Base-by-base conservation (phyloP, 371 early-diverging fungal species). In the Actinomucor elegans region DNA sequence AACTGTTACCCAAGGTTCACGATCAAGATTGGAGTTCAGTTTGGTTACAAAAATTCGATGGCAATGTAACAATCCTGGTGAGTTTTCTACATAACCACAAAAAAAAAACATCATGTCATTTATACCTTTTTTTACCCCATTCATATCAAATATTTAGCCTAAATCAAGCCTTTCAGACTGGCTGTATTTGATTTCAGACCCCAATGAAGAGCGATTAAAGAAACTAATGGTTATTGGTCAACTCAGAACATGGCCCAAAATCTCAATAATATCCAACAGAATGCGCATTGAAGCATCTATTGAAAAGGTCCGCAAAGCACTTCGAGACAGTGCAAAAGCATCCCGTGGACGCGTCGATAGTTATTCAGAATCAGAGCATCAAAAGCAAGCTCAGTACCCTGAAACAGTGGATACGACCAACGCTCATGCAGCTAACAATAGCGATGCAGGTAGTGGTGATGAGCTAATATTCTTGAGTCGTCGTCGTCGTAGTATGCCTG, bases 1-100 rank as follows among this genome's bases (percentile, higher is more conserved):
- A 88, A 46, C 67, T 95, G 15, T 63, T 94, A 37, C 95, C 94
- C 3, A 74, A 75, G 23, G 48, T 94, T 21, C 67, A 87, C 57
- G 77, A 83, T 53, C 88, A 87, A 59, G 92, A 94, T 67, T 86
- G 93, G 84, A 87, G 88, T 27, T 80, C 79, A 23, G 74, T 94
- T 2, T 97, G 86, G 84, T 69, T 93, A 38, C 96, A 94, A 61
- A 84, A 84, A 59, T 94, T 95, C 71, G 91, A 92, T 47, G 94
- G 95, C 32, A 84, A 76, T 59, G 85, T 92, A 23, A 95, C 95
- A 0, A 90, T 97, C 40, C 57, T 87, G 68, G 84, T 85, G 77
- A 72, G 64, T 10, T 15, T 6, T 10, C 18, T n/a, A 34, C 15
- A 10, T n/a, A 10, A 7, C 34, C 12, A 10, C 34, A 38, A 45